Conservation (phyloP, 208 protist species). For the Leishmania martiniquensis region DNA sequence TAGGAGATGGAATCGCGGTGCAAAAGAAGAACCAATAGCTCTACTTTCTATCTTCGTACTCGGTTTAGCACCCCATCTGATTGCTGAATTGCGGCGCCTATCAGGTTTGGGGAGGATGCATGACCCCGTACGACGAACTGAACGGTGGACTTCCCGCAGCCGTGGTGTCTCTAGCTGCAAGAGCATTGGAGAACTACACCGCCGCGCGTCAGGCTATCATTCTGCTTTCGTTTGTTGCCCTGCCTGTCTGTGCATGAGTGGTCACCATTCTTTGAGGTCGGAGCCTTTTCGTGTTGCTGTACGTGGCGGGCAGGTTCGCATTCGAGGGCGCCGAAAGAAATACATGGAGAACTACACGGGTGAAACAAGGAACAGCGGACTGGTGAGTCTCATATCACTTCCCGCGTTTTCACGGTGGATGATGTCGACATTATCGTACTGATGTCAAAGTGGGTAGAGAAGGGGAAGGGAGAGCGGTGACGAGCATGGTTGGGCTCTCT, state of each 20-base stretch:
- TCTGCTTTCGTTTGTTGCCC: neutral
- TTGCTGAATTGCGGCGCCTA: neutral
- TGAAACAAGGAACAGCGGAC: neutral
- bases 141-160: neutral
- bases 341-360: neutral
- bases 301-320: neutral
- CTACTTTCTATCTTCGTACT: neutral
- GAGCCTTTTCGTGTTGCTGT: neutral
- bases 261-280: neutral
- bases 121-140: neutral
- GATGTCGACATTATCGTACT: neutral
- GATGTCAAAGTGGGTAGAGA: neutral
- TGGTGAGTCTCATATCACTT: too few relatives aligned
- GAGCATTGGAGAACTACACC: neutral
- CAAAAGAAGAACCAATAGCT: slow-evolving; percentile 15
- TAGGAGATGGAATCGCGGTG: neutral
- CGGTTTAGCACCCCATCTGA: neutral
- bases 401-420: neutral
- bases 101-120: neutral
- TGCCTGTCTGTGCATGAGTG: neutral
- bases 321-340: neutral
- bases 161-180: neutral
- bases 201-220: neutral
- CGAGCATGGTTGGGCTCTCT: neutral
- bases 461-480: neutral